These are phyloP conservation scores for Ettlia oleoabundans DNA, from an alignment of 139 green algal species.

Conservation along the genomic window DNA sequence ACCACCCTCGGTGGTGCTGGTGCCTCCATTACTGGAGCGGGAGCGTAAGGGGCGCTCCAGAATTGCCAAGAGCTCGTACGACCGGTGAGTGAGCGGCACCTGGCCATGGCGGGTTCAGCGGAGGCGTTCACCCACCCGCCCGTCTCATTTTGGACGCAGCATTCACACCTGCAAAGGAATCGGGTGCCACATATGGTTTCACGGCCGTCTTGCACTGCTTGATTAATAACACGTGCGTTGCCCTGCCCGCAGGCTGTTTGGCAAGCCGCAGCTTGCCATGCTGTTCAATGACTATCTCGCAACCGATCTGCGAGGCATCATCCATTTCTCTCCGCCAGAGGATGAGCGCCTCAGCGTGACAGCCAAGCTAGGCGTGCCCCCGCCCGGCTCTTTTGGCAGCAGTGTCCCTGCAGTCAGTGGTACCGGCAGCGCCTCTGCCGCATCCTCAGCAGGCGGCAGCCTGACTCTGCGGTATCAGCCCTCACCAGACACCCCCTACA, in stretches of 20 bases:
- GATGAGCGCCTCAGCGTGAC: constrained; percentile 61
- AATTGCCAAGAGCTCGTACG: constrained; percentile 65
- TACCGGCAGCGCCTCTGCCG: background rate
- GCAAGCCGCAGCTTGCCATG: constrained; percentile 55
- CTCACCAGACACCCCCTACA: constrained; percentile 35
- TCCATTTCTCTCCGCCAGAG: constrained; percentile 52
- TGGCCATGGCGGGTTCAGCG: background rate
- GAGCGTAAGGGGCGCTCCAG: constrained; percentile 38
- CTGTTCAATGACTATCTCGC: constrained; percentile 70
- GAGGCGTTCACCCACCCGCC: no score
- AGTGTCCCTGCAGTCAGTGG: background rate
- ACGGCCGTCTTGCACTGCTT: no score
- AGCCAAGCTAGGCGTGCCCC: constrained; percentile 46
- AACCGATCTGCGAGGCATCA: background rate
- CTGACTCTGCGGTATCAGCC: constrained; percentile 68
- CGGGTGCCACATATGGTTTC: no score
- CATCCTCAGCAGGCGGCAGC: constrained; percentile 36
- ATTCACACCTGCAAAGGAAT: background rate
- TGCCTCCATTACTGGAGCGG: constrained; percentile 40
- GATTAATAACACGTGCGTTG: no score
- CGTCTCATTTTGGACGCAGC: background rate
- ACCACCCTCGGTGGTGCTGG: constrained; percentile 42
- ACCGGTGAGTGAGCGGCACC: constrained; percentile 41
- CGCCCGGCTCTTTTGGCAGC: background rate
- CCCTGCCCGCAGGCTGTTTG: constrained; percentile 57